These are phyloP conservation scores for Abortiporus biennis DNA, from an alignment of 1,284 basidiomycete genomes.

Conservation along the genomic window DNA sequence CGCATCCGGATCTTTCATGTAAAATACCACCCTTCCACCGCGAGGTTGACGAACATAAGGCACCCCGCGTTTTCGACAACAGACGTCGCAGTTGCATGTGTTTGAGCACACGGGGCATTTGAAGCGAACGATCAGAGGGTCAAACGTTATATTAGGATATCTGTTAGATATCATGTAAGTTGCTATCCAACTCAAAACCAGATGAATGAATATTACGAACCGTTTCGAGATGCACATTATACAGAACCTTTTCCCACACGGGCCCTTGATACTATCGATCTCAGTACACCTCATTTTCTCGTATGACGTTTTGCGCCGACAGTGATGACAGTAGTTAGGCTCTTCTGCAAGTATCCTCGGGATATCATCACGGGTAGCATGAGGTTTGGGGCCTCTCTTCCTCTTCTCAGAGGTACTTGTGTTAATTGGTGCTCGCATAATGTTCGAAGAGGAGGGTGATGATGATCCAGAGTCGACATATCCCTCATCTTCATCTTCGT, in stretches of 20 bases:
- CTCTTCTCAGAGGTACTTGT: too few species aligned
- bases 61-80: slow-evolving; percentile 17
- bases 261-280: slow-evolving; percentile 13
- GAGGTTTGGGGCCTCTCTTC: too few species aligned
- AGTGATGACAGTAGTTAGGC: slow-evolving; percentile 26
- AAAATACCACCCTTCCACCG: too few species aligned
- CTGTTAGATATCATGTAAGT: slow-evolving; percentile 8
- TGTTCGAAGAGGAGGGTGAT: slow-evolving; percentile 4
- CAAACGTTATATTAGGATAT: slow-evolving; percentile 21
- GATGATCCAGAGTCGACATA: not conserved
- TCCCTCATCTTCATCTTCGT: slow-evolving; percentile 1
- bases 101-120: slow-evolving; percentile 19
- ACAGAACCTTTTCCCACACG: slow-evolving; percentile 21
- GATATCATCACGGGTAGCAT: too few species aligned
- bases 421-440: slow-evolving; percentile 12
- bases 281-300: slow-evolving; percentile 23
- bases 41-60: too few species aligned
- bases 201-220: slow-evolving; percentile 12
- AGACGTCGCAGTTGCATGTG: slow-evolving; percentile 22
- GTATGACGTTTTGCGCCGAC: slow-evolving; percentile 12
- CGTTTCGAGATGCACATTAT: slow-evolving; percentile 19
- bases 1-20: slow-evolving; percentile 21
- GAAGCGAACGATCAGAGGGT: slow-evolving; percentile 15
- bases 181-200: not conserved
- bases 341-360: too few species aligned